These are phyloP conservation scores for Podospora sp. DNA, from an alignment of 495 filamentous ascomycete genomes.

Conservation along the genomic window DNA sequence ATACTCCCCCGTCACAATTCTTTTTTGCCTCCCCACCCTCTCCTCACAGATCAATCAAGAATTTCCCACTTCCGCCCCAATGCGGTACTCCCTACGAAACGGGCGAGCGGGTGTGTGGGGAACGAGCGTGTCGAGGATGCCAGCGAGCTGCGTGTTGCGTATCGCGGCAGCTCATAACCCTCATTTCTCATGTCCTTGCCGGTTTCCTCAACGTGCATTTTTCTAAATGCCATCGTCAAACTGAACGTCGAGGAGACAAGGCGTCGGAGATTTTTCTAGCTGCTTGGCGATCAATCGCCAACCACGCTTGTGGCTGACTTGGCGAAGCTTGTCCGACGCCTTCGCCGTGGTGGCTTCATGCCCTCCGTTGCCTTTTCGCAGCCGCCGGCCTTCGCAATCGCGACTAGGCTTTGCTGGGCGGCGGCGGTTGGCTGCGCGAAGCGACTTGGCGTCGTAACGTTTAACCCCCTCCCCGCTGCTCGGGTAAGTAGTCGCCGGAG, in stretches of 20 bases:
- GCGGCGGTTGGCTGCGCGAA: background rate
- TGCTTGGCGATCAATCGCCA: slow-evolving; percentile 8
- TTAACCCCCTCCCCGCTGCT: background rate
- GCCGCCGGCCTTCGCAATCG: no score
- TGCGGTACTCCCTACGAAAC: background rate
- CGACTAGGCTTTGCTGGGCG: background rate
- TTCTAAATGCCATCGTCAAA: no score
- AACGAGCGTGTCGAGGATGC: background rate
- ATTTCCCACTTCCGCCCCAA: background rate
- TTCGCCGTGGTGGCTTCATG: background rate
- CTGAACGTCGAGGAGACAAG: no score
- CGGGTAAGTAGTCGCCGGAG: background rate
- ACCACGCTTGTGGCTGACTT: background rate
- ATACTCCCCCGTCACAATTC: background rate
- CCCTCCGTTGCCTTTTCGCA: background rate
- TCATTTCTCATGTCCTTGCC: background rate
- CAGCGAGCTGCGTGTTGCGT: background rate
- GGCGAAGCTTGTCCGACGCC: background rate
- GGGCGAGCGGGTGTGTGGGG: background rate
- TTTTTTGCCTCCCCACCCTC: no score
- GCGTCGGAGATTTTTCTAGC: background rate
- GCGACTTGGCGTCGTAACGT: background rate
- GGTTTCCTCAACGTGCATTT: background rate
- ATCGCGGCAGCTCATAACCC: background rate
- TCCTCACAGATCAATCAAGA: background rate